Percentiles rank a stretch among this genome's conserved stretches.
Conservation (phyloP, 2,329 filamentous ascomycete species). For the Botryotinia calthae region DNA sequence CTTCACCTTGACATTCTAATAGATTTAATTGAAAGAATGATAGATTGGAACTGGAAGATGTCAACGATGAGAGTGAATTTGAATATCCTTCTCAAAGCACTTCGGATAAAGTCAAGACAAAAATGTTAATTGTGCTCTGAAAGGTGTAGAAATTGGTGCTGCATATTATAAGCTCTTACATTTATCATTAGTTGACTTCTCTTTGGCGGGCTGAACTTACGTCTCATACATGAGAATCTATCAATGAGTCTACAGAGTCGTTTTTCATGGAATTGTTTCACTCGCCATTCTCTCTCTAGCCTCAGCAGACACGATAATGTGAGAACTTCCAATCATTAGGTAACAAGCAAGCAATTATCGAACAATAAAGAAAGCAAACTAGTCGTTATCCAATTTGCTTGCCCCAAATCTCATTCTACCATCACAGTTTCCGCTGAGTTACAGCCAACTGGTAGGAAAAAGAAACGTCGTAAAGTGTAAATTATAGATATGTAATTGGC, state of each 20-base stretch:
- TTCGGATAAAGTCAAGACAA: too few species aligned
- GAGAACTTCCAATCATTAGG: not conserved
- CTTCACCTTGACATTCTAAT: not conserved
- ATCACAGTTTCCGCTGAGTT: not conserved
- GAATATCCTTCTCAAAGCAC: not conserved
- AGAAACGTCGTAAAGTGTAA: not conserved
- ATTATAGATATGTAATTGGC: not conserved
- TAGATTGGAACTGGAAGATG: not conserved
- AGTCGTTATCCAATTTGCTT: too few species aligned
- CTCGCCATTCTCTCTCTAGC: not conserved
- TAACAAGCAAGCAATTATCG: not conserved
- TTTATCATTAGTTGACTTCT: not conserved
- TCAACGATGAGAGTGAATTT: not conserved
- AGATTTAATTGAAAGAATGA: not conserved
- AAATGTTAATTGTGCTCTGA: not conserved
- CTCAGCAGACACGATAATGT: not conserved
- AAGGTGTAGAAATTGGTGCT: not conserved
- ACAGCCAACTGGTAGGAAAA: too few species aligned
- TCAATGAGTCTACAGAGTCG: not conserved
- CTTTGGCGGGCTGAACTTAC: not conserved
- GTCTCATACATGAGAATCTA: not conserved
- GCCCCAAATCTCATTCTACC: not conserved
- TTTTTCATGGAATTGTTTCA: not conserved
- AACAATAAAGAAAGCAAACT: not conserved
- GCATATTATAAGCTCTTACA: fast-evolving